phyloP scores from a whole-genome alignment of 257 asterid species.

The Ophiorrhiza pumila region DNA sequence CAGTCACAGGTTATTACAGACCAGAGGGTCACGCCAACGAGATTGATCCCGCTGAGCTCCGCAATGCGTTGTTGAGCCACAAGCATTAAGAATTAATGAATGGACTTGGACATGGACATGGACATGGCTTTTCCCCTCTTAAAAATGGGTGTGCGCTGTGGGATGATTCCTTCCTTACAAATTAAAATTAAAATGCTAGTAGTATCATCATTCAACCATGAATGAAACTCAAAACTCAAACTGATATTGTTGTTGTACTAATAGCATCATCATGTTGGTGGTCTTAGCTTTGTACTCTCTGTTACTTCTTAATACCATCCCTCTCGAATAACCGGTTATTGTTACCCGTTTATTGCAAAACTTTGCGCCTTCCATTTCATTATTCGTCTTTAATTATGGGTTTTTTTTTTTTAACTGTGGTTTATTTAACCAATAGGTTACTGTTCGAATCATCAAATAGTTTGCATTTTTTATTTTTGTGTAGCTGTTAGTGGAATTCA shows the following conservation, averaged over 20 bases:
- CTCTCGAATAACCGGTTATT: neutral
- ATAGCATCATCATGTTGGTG: neutral
- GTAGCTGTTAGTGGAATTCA: too few relatives aligned
- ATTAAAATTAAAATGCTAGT: too few relatives aligned
- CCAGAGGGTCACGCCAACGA: constrained; percentile 56
- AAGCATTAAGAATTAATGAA: too few relatives aligned
- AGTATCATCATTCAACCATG: too few relatives aligned
- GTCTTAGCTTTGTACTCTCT: neutral
- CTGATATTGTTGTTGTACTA: too few relatives aligned
- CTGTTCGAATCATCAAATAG: too few relatives aligned
- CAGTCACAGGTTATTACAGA: constrained; percentile 71
- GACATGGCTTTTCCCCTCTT: neutral
- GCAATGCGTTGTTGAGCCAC: constrained; percentile 45
- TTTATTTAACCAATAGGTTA: too few relatives aligned
- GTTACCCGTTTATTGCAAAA: neutral
- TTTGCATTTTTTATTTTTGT: too few relatives aligned
- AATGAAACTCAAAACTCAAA: too few relatives aligned
- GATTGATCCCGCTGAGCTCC: constrained; percentile 57
- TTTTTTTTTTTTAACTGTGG: too few relatives aligned
- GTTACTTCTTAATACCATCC: neutral
- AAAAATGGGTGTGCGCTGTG: constrained; percentile 9
- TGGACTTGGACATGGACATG: too few relatives aligned
- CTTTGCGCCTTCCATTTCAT: neutral
- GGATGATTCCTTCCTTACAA: constrained; percentile 1
- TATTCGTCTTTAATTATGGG: too few relatives aligned